A percentile compares a stretch with the other conserved stretches of the same genome.
phyloP scores from a whole-genome alignment of 169 alveolate species.

The Plasmodium chabaudi region DNA sequence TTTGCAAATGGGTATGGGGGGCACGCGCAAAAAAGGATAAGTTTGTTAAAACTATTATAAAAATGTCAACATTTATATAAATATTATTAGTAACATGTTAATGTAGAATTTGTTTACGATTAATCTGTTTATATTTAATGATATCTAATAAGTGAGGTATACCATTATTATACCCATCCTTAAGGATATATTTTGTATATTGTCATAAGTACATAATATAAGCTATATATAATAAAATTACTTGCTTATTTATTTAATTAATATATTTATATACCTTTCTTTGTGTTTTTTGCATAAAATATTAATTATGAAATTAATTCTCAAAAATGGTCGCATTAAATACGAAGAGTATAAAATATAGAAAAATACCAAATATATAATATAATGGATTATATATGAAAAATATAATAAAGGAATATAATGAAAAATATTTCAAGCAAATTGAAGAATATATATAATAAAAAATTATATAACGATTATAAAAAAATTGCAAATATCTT shows the following conservation, averaged over 20 bases:
- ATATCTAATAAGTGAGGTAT: not conserved
- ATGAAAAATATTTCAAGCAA: conserved; percentile 7
- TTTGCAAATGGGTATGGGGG: conserved; percentile 7
- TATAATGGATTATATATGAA: not conserved
- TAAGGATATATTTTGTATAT: not conserved
- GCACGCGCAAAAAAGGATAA: conserved; percentile 23
- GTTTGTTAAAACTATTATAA: not conserved
- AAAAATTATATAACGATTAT: not conserved
- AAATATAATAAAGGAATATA: not conserved
- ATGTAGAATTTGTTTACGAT: not conserved
- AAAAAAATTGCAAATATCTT: conserved; percentile 11
- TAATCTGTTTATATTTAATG: not conserved
- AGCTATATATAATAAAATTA: not conserved
- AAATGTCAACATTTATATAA: conserved; percentile 16
- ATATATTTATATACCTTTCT: not conserved
- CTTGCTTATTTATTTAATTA: not conserved
- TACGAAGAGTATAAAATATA: not conserved
- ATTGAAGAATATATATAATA: not conserved
- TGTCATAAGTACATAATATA: not conserved
- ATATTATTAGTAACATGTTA: conserved; percentile 5
- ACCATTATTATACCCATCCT: conserved; percentile 1
- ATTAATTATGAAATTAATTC: too few relatives aligned
- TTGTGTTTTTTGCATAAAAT: not conserved
- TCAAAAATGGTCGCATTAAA: too few relatives aligned
- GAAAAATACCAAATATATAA: not conserved